Percentiles rank a stretch among this genome's conserved stretches.
Conservation (phyloP, 495 filamentous ascomycete species). For the Xylaria scruposa region DNA sequence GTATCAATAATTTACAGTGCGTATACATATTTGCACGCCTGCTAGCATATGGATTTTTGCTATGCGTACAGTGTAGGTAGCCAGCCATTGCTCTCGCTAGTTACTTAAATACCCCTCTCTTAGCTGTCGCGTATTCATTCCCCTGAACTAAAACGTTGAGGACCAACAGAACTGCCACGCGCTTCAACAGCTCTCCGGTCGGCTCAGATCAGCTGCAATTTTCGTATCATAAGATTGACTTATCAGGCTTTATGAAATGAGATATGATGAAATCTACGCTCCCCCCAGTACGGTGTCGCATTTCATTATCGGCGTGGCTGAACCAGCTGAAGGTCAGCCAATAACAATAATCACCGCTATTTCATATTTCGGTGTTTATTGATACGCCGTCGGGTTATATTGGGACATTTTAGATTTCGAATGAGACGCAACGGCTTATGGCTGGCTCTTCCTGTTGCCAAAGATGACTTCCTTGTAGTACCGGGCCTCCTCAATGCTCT, state of each 20-base stretch:
- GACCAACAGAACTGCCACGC: conserved; percentile 20
- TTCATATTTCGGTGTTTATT: no score
- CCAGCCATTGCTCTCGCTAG: neutral
- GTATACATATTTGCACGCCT: neutral
- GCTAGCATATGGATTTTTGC: no score
- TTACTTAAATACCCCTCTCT: conserved; percentile 12
- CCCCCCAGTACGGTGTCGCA: neutral
- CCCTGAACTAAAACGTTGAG: conserved; percentile 16
- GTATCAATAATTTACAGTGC: neutral
- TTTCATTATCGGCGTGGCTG: neutral
- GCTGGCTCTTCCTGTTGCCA: conserved; percentile 1
- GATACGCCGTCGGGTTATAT: neutral
- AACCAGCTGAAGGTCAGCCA: neutral
- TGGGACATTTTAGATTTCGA: neutral
- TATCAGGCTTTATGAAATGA: neutral
- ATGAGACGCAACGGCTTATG: neutral
- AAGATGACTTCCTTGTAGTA: conserved; percentile 78
- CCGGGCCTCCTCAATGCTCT: conserved; percentile 89
- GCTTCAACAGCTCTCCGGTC: neutral
- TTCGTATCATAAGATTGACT: neutral
- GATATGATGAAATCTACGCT: neutral
- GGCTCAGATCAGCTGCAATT: conserved; percentile 2
- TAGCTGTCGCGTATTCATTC: neutral
- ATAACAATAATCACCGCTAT: neutral
- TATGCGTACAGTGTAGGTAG: neutral